Evolutionary conservation across 2,329 filamentous ascomycete genomes (phyloP).

Genomic region (Ilyonectria destructans): DNA sequence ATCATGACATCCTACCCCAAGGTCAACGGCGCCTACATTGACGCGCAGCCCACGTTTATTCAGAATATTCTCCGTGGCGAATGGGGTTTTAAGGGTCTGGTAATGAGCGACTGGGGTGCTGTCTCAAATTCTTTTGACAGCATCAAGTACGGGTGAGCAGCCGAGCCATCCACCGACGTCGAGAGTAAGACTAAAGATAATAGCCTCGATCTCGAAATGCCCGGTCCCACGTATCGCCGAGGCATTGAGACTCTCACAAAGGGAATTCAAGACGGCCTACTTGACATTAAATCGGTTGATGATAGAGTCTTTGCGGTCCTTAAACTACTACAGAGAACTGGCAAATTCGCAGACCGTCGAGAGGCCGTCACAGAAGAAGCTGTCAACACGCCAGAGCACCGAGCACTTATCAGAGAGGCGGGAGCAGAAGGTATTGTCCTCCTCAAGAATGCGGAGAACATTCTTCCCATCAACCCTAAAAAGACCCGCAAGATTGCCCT

Average conservation of each 20-base stretch:
- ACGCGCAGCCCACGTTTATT: conserved; percentile 28
- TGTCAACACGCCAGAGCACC: conserved; percentile 44
- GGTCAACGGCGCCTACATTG: conserved; percentile 39
- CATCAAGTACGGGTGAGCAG: neutral
- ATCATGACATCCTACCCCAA: conserved; percentile 75
- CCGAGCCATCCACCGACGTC: neutral
- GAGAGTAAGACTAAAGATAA: neutral
- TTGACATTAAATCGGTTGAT: conserved; percentile 12
- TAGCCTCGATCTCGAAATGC: conserved; percentile 51
- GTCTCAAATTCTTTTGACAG: conserved; percentile 3
- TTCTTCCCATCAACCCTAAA: conserved; percentile 25
- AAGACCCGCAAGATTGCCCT: conserved; percentile 36
- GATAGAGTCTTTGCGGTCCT: neutral
- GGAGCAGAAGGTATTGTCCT: conserved; percentile 30
- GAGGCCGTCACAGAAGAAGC: conserved; percentile 26
- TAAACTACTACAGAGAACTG: conserved; percentile 1
- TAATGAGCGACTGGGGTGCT: conserved; percentile 40
- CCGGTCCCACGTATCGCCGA: conserved; percentile 46
- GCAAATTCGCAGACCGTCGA: conserved; percentile 20
- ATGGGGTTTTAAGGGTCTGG: conserved; percentile 32
- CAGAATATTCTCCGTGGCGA: conserved; percentile 26
- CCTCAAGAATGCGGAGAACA: conserved; percentile 19
- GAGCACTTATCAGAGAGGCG: conserved; percentile 31
- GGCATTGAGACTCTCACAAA: neutral
- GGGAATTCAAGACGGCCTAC: conserved; percentile 1